Base-by-base conservation (phyloP, 306 rosid genomes). In the Castanea crenata region DNA sequence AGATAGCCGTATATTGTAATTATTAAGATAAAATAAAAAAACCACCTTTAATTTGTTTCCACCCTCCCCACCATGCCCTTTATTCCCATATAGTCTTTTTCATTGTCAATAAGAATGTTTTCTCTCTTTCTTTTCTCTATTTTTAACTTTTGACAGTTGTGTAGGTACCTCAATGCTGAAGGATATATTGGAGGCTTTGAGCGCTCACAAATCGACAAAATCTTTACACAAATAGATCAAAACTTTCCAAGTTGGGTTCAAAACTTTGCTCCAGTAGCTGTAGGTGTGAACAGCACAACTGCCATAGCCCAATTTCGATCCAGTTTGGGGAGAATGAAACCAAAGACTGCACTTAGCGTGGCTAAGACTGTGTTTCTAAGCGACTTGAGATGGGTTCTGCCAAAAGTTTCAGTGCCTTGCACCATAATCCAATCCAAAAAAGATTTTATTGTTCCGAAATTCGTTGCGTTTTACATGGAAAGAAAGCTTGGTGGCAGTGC, bases 251-350 rank as follows among this genome's bases (percentile, higher is more conserved):
- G 55, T 25, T 90, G 87, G 88, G 80, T 71, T 6, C 69, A 74
- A 31, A 55, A 1, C n/a, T 85, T 87, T 82, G 78, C 86, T 73
- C 87, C 84, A 67, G 6, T 0, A 27, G 83, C 85, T 32, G 71
- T 85, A 12, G 75, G 16, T 3, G 79, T 65, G 34, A 81, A 87
- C 5, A 25, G 73, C 52, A 54, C 82, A 13, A 41, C 59, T 16
- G 88, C 90, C 19, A n/a, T 81, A 20, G 15, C 80, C 6, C 55
- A 80, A 68, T 78, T 87, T 61, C 86, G 71, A 46, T 2, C 31
- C 20, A 83, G 88, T 21, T 72, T 90, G 64, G 69, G 72, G n/a
- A 87, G 83, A 83, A 84, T 82, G 90, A 82, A 74, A 38, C 86
- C 91, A 21, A 46, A 78, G 29, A 81, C 80, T 78, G 91, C 91